Evolutionary conservation across 164 flowering plant species (phyloP).

Genomic region (Euptelea pleiosperma): DNA sequence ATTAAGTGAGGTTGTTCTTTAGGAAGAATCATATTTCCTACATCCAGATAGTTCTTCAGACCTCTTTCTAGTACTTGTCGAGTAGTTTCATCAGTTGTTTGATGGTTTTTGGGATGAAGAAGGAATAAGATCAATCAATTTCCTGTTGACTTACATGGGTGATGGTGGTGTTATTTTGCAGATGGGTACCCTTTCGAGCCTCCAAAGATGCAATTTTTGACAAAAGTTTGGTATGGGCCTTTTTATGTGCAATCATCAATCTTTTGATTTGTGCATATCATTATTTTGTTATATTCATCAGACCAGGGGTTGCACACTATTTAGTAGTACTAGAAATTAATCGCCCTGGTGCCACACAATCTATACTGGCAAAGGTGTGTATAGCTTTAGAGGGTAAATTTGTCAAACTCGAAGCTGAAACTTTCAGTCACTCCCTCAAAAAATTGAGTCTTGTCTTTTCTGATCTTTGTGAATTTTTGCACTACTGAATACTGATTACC

Average conservation of each 20-base stretch:
- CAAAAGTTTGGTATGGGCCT: conserved; percentile 85
- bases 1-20: not conserved
- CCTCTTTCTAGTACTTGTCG: too few relatives aligned
- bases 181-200: conserved; percentile 98
- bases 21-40: too few relatives aligned
- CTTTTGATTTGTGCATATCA: not conserved
- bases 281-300: not conserved
- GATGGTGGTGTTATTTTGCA: conserved; percentile 34
- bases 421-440: too few relatives aligned
- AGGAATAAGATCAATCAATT: not conserved
- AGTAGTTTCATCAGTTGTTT: not conserved
- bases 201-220: conserved; percentile 84
- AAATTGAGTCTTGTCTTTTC: too few relatives aligned
- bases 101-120: not conserved
- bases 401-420: too few relatives aligned
- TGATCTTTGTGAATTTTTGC: too few relatives aligned
- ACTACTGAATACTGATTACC: too few relatives aligned
- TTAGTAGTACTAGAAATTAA: not conserved
- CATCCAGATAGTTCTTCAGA: too few relatives aligned
- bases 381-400: too few relatives aligned
- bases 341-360: not conserved
- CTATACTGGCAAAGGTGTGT: not conserved
- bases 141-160: not conserved
- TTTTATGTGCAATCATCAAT: not conserved
- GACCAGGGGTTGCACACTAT: not conserved